These are phyloP conservation scores for Pezizomycotina sp. DNA, from an alignment of 2,329 filamentous ascomycete genomes.

Conservation along the genomic window DNA sequence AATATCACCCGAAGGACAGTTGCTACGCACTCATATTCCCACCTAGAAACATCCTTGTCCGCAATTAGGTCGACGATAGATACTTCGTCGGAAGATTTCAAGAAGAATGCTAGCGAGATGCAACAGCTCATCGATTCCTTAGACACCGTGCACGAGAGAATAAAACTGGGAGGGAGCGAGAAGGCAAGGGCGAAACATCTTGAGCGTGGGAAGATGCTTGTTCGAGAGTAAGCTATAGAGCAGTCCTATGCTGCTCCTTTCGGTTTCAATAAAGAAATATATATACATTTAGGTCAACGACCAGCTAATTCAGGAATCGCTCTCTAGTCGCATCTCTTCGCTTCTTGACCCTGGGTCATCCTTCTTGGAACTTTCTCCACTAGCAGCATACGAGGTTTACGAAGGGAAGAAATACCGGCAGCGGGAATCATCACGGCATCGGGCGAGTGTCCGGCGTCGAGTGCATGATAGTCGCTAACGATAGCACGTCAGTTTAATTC, in stretches of 20 bases:
- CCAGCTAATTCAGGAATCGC: not conserved
- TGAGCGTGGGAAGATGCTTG: slow-evolving; percentile 81
- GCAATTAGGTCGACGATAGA: slow-evolving; percentile 62
- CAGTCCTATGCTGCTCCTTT: not conserved
- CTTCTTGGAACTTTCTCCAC: slow-evolving; percentile 83
- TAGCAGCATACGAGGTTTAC: slow-evolving; percentile 77
- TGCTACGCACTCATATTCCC: slow-evolving; percentile 62
- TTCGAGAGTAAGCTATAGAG: slow-evolving; percentile 46
- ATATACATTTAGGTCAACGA: not conserved
- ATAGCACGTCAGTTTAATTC: slow-evolving; percentile 47
- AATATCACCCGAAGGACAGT: slow-evolving; percentile 35
- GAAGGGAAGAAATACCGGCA: slow-evolving; percentile 72
- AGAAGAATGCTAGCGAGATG: slow-evolving; percentile 68
- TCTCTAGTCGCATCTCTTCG: slow-evolving; percentile 49
- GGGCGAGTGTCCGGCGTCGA: slow-evolving; percentile 78
- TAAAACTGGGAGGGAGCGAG: slow-evolving; percentile 58
- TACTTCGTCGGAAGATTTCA: slow-evolving; percentile 57
- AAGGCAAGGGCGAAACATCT: slow-evolving; percentile 81
- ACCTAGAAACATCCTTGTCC: slow-evolving; percentile 71
- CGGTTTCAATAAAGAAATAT: not conserved
- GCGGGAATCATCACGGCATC: slow-evolving; percentile 88
- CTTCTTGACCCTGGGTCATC: slow-evolving; percentile 77
- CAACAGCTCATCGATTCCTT: slow-evolving; percentile 52
- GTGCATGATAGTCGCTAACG: slow-evolving; percentile 88
- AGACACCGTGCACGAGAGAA: slow-evolving; percentile 50